Evolutionary conservation across 2,329 filamentous ascomycete genomes (phyloP), one percentile per base, ranked within the genome.

Genomic region (Alternaria rosae): DNA sequence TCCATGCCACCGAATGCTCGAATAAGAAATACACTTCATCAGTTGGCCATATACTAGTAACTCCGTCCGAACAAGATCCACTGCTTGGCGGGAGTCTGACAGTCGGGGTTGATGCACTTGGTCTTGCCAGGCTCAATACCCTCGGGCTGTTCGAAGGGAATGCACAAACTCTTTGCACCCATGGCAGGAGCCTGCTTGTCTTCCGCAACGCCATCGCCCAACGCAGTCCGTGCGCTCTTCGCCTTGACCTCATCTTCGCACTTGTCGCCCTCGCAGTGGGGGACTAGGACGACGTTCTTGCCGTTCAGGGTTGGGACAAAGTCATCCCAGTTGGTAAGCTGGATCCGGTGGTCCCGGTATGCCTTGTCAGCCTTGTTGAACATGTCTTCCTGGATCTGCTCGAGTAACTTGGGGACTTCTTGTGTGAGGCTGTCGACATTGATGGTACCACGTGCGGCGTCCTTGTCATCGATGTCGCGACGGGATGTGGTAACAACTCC

Each of bases 171-270:
- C 84, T 92, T 92, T 63, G 90, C 90, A 47, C 90, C 90, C 90
- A 92, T 92, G 64, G 87, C 88, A 61, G 90, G 90, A 57, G 89
- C 89, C 69, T 87, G 87, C 73, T 90, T 85, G 86, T 96, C 88
- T 85, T 94, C 80, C 81, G 88, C 80, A 79, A 89, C 89, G 84
- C 92, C 91, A 84, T 82, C 81, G 26, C 83, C 88, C 57, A 88
- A 85, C 60, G 89, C 89, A 71, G 89, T 91, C 67, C 91, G 90
- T 44, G 91, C 92, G 66, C 92, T 97, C 77, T 94, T 85, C 59
- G 96, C 93, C 87, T 98, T 98, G 84, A 98, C 93, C 79, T 92
- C 88, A 73, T 97, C 94, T 82, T 97, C 94, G 76, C 94, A 98
- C 78, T 92, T 89, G 62, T 88, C 88, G 12, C 88, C 91, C 65